Base-by-base conservation (phyloP, 805 yeast genomes). In the Wickerhamiella slavikovae region DNA sequence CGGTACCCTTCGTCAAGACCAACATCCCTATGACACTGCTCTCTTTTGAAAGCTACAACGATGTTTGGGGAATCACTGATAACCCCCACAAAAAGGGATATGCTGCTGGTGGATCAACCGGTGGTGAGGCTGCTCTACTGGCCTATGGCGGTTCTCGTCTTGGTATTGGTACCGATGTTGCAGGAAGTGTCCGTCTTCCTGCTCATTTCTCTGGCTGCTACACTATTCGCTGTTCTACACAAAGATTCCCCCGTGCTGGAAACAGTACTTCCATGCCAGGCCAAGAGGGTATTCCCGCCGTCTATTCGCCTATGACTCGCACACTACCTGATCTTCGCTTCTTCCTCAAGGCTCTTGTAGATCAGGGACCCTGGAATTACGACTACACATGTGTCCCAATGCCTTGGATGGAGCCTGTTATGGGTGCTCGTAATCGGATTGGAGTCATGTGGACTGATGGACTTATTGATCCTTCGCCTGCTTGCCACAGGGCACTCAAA, bases 121-220 rank as follows among this genome's bases (percentile, higher is more conserved):
- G 66, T 17, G 71, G 71, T 10, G 68, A 63, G 37, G 62, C 64
- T 17, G 62, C 66, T 1, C 39, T 62, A 18, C 47, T 56, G n/a
- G 61, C 59, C 4, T 45, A 42, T 38, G 62, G 64, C 6, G 70
- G 67, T 8, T 51, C 62, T 13, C 49, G 62, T 2, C 42, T 66
- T 25, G 73, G 74, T 14, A 43, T 68, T 27, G 73, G 73, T 11
- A 57, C 62, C 30, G 70, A 65, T 31, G 64, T 64, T 28, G 71
- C 69, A 14, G 72, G 72, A 4, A 61, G 68, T 2, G 65, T 66
- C 25, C 56, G 73, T 17, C 47, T 54, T 16, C 73, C 73, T 2
- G 66, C 71, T 2, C 66, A 62, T 6, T 64, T 62, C 43, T 49
- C 57, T 27, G 71, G 71, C 13, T 45, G 56, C 28, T 64, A 59